Evolutionary conservation across 176 grass and related monocot genomes (phyloP).

Genomic region (Oryza longistaminata): DNA sequence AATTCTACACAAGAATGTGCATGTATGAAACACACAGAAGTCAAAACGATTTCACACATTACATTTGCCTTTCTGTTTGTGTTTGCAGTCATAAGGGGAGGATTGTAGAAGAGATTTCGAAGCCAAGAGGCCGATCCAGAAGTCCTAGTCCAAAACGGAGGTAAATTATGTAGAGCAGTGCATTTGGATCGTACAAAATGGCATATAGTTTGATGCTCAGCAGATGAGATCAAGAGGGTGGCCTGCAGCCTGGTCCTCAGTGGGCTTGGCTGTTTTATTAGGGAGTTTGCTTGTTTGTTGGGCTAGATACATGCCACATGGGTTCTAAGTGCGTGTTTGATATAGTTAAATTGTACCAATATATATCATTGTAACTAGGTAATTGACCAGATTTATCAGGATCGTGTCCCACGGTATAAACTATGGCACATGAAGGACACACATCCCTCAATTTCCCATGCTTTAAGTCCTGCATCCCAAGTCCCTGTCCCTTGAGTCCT

Average conservation of each 20-base stretch:
- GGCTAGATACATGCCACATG: too few species aligned
- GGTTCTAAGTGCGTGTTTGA: background rate
- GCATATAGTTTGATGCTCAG: background rate
- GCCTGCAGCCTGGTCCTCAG: too few species aligned
- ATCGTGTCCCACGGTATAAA: background rate
- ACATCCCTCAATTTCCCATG: background rate
- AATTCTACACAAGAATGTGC: background rate
- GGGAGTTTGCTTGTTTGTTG: background rate
- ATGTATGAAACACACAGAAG: background rate
- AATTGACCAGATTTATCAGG: background rate
- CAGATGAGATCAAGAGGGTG: background rate
- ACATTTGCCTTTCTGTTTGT: background rate
- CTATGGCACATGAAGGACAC: too few species aligned
- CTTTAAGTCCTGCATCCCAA: background rate
- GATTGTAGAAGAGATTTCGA: slow-evolving; percentile 56
- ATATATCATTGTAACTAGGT: background rate
- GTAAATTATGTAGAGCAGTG: slow-evolving; percentile 19
- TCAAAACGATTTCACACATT: background rate
- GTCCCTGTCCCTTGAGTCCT: too few species aligned
- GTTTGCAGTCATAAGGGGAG: slow-evolving; percentile 66
- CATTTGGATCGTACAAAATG: slow-evolving; percentile 13
- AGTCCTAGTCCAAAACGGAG: slow-evolving; percentile 67
- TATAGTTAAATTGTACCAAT: background rate
- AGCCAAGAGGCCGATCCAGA: slow-evolving; percentile 55
- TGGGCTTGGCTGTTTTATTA: background rate